A percentile compares a stretch with the other conserved stretches of the same genome.
These are phyloP conservation scores for Acacia crassicarpa DNA, from an alignment of 306 rosid genomes.

Conservation along the genomic window DNA sequence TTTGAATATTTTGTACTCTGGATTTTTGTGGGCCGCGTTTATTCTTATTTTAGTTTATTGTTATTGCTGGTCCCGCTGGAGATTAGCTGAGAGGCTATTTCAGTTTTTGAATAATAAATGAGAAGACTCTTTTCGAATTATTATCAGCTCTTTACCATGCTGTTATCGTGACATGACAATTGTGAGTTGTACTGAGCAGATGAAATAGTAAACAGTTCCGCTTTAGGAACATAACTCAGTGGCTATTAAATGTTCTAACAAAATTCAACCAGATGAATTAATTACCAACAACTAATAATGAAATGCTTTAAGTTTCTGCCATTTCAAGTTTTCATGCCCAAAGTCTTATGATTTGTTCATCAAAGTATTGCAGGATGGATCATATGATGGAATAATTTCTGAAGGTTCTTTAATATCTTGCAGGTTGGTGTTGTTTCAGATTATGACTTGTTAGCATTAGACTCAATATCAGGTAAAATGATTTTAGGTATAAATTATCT, in stretches of 20 bases:
- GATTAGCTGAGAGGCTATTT: slow-evolving; percentile 13
- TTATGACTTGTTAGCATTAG: slow-evolving; percentile 91
- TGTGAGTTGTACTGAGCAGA: background rate
- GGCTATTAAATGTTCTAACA: slow-evolving; percentile 3
- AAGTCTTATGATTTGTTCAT: slow-evolving; percentile 12
- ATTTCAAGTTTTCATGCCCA: background rate
- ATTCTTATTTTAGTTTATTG: slow-evolving; percentile 13
- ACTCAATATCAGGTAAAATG: slow-evolving; percentile 81
- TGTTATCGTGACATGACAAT: background rate
- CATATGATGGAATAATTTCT: slow-evolving; percentile 25
- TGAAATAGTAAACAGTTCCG: slow-evolving; percentile 8
- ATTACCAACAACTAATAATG: background rate
- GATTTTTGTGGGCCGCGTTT: background rate
- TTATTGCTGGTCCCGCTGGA: slow-evolving; percentile 7
- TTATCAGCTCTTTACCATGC: background rate
- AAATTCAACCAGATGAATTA: slow-evolving; percentile 14
- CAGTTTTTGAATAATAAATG: background rate
- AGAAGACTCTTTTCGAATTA: slow-evolving; percentile 1
- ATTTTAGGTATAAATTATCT: background rate
- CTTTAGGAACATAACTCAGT: background rate
- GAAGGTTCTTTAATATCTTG: slow-evolving; percentile 31
- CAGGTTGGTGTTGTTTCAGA: slow-evolving; percentile 98
- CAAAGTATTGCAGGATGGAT: slow-evolving; percentile 7
- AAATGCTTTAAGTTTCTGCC: slow-evolving; percentile 4
- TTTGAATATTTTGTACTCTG: background rate